These are phyloP conservation scores for Saccharomycopsis amapae DNA, from an alignment of 805 yeast species.

Conservation along the genomic window DNA sequence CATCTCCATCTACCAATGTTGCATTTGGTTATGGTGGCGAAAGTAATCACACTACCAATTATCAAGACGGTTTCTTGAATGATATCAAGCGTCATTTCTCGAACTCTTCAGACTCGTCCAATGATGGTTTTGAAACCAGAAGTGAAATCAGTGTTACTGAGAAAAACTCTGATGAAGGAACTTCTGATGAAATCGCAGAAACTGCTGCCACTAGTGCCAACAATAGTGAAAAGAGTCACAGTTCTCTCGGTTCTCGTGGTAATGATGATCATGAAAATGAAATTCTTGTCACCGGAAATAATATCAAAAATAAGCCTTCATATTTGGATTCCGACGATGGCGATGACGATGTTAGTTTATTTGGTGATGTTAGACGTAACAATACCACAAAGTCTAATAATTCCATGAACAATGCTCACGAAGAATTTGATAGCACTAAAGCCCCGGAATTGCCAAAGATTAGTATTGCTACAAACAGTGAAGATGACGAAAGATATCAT, in stretches of 20 bases:
- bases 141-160: constrained; percentile 2
- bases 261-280: too few species aligned
- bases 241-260: too few species aligned
- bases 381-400: neutral
- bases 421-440: neutral
- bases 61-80: neutral
- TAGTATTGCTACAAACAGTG: too few species aligned
- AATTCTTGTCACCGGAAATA: too few species aligned
- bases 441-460: neutral
- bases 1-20: neutral
- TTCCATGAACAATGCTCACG: neutral
- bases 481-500: neutral
- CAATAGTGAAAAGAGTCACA: constrained; percentile 3
- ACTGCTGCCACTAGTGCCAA: constrained; percentile 2
- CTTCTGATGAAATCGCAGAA: neutral
- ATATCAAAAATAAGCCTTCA: too few species aligned
- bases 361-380: neutral
- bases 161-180: neutral
- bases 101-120: neutral
- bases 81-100: neutral
- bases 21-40: neutral
- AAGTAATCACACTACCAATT: too few species aligned
- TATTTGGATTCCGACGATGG: neutral
- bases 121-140: constrained; percentile 1
- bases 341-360: neutral